Evolutionary conservation across 2,329 filamentous ascomycete species (phyloP), one percentile per base, ranked within the genome.

Genomic region (Hypoxylon sp.): DNA sequence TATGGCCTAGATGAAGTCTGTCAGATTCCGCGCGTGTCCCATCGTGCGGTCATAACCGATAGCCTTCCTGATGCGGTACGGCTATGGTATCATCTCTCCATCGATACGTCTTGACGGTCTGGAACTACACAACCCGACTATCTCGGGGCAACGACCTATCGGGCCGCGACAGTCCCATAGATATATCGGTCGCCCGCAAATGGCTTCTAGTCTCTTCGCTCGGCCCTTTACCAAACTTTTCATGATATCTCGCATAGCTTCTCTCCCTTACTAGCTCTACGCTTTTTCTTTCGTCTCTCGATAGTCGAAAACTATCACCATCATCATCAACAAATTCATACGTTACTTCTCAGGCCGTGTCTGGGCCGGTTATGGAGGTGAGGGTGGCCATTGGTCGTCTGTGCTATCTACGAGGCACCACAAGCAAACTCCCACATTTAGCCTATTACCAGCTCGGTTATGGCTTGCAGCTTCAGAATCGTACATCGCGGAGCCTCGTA

Each of bases 361-460:
- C 58, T 59, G 44, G 53, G 42, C 49, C 62, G 44, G 51, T 22
- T 61, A 56, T 56, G 24, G 59, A 24, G 44, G 61, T 52, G 16
- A 56, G 48, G 33, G 44, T 64, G 56, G 24, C 48, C 49, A 38
- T 59, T 58, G 51, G 32, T 16, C n/a, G 24, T 45, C 11, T 32
- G 45, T 49, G n/a, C 50, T 64, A 50, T 53, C 59, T 24, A 50
- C 42, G 42, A 56, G 52, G 44, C 66, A 67, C 48, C 48, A 22
- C 53, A 46, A 56, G 30, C 18, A 61, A 60, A 46, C 33, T 60
- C 33, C 45, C 36, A 46, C 24, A 69, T 69, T 69, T 69, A 69
- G 67, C 67, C 67, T 67, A 69, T 67, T 64, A 38, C 36, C 40
- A 65, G 50, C 56, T 64, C 64, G 57, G 61, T 58, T 69, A 64